phyloP scores from a whole-genome alignment of 371 early-diverging fungal species.

The Syncephalastrum sp. region DNA sequence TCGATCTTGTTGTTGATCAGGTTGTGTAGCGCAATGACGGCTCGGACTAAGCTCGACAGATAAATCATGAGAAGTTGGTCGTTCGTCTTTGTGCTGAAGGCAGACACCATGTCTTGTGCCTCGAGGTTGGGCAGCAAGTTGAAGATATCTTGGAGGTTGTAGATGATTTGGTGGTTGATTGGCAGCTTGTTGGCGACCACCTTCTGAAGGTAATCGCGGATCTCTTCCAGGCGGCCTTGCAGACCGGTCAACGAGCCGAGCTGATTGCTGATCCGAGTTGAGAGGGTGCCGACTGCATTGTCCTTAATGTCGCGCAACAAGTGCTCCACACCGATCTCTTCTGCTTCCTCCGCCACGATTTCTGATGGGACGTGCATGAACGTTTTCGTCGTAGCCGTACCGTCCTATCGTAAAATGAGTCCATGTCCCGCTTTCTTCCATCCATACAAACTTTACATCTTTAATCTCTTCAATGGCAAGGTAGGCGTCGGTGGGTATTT shows the following conservation, averaged over 20 bases:
- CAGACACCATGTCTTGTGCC: constrained; percentile 67
- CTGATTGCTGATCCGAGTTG: constrained; percentile 86
- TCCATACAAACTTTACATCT: constrained; percentile 59
- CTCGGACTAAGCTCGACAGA: constrained; percentile 83
- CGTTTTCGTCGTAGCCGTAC: constrained; percentile 91
- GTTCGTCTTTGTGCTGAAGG: constrained; percentile 93
- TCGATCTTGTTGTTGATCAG: constrained; percentile 92
- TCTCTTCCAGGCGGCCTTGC: constrained; percentile 80
- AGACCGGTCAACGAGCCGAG: constrained; percentile 89
- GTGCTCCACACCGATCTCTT: constrained; percentile 99
- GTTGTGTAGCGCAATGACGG: constrained; percentile 94
- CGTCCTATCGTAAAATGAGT: constrained; percentile 66
- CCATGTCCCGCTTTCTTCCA: not conserved
- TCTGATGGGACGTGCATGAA: constrained; percentile 95
- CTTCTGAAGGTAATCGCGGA: constrained; percentile 82
- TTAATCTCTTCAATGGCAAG: constrained; percentile 92
- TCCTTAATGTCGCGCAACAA: constrained; percentile 98
- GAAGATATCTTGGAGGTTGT: constrained; percentile 96
- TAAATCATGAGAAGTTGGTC: constrained; percentile 94
- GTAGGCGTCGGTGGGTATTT: constrained; percentile 97
- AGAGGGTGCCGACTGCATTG: constrained; percentile 91
- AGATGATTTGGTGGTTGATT: constrained; percentile 93
- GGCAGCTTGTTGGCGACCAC: constrained; percentile 86
- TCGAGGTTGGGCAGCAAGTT: constrained; percentile 90
- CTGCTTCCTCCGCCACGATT: constrained; percentile 99